Evolutionary conservation across 306 rosid genomes (phyloP).

Genomic region (Canavalia ensiformis): DNA sequence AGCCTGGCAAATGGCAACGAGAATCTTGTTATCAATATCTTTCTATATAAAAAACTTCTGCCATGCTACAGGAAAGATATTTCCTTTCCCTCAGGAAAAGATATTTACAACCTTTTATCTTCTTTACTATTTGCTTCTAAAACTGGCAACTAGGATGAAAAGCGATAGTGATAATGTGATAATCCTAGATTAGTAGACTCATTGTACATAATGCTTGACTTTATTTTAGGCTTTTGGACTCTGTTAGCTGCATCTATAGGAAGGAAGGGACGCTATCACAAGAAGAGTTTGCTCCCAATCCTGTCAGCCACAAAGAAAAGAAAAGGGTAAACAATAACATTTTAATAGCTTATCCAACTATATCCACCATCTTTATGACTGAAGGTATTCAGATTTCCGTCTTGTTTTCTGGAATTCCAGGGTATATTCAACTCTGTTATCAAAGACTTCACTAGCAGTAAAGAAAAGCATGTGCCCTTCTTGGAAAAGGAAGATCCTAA

Average conservation of each 20-base stretch:
- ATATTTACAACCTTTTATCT: conserved; percentile 7
- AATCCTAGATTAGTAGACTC: conserved; percentile 25
- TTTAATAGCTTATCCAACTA: conserved; percentile 5
- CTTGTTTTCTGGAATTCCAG: conserved; percentile 49
- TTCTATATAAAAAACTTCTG: conserved; percentile 13
- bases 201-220: conserved; percentile 8
- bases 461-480: conserved; percentile 64
- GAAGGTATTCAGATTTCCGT: background rate
- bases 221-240: conserved; percentile 71
- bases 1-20: conserved; percentile 10
- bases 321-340: conserved; percentile 66
- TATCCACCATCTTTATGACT: background rate
- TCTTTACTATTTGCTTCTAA: background rate
- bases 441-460: conserved; percentile 81
- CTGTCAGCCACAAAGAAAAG: conserved; percentile 69
- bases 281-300: conserved; percentile 53
- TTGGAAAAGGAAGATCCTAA: conserved; percentile 66
- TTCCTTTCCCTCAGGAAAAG: background rate
- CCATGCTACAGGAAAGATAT: background rate
- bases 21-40: conserved; percentile 24
- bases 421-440: conserved; percentile 82
- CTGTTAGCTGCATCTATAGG: conserved; percentile 58
- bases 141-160: conserved; percentile 30
- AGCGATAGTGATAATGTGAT: conserved; percentile 13
- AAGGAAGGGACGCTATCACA: conserved; percentile 61